Percentiles rank a stretch among this genome's conserved stretches.
phyloP scores from a whole-genome alignment of 169 alveolate genomes.

The Theileria sp. region DNA sequence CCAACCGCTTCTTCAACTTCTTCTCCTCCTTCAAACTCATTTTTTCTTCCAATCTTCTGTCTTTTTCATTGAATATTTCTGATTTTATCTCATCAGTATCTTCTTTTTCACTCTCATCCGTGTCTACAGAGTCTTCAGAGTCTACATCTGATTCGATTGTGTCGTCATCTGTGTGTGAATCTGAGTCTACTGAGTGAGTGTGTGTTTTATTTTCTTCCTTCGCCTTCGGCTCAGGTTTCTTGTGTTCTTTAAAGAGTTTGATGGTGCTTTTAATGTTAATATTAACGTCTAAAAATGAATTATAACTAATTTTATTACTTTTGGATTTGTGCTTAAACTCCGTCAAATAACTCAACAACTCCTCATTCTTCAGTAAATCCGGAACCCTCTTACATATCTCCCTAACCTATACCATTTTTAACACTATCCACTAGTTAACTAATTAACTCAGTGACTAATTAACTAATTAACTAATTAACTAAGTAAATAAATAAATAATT shows the following conservation, averaged over 20 bases:
- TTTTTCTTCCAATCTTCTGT: not conserved
- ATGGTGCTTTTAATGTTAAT: slow-evolving; percentile 83
- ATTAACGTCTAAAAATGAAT: slow-evolving; percentile 58
- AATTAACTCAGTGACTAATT: not conserved
- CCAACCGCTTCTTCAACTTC: slow-evolving; percentile 19
- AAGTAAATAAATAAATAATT: not conserved
- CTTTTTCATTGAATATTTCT: not conserved
- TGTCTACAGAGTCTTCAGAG: not conserved
- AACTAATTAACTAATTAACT: too few relatives aligned
- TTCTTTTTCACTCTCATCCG: not conserved
- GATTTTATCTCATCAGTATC: not conserved
- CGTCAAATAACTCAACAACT: slow-evolving; percentile 69
- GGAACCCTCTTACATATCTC: slow-evolving; percentile 85
- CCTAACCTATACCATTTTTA: slow-evolving; percentile 72
- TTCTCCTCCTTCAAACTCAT: slow-evolving; percentile 15
- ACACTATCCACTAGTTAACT: not conserved
- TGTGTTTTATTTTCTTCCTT: slow-evolving; percentile 56
- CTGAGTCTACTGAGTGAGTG: not conserved
- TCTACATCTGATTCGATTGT: not conserved
- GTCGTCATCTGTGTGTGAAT: slow-evolving; percentile 20
- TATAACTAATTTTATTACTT: slow-evolving; percentile 21
- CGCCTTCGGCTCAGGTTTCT: too few relatives aligned
- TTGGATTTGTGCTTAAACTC: slow-evolving; percentile 82
- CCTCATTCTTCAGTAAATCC: slow-evolving; percentile 71
- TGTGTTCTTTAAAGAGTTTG: slow-evolving; percentile 72